Conservation (phyloP, 1,139 yeast species). For the Candida frijolesensis region DNA sequence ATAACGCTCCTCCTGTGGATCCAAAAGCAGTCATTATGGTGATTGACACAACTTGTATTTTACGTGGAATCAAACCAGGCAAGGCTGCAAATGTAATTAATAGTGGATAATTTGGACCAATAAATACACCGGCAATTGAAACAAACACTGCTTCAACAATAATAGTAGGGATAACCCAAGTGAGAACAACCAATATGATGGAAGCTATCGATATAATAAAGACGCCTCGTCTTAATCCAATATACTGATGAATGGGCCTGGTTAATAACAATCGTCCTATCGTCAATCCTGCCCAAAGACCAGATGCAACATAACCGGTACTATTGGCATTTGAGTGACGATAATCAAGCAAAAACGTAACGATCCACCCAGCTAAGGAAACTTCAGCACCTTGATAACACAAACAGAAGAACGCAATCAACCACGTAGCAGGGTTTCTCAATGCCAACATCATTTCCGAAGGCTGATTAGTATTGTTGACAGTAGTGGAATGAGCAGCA, state of each 20-base stretch:
- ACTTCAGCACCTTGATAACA: conserved; percentile 74
- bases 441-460: conserved; percentile 33
- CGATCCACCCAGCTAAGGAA: conserved; percentile 71
- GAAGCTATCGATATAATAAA: conserved; percentile 34
- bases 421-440: conserved; percentile 52
- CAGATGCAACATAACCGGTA: conserved; percentile 68
- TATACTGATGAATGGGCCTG: conserved; percentile 35
- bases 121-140: conserved; percentile 48
- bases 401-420: conserved; percentile 53
- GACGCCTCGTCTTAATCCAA: conserved; percentile 55
- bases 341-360: conserved; percentile 60
- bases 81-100: conserved; percentile 48
- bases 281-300: conserved; percentile 73
- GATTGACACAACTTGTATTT: conserved; percentile 53
- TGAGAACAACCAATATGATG: conserved; percentile 38
- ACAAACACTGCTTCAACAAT: conserved; percentile 48
- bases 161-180: conserved; percentile 49
- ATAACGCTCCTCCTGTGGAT: conserved; percentile 60
- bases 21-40: conserved; percentile 64
- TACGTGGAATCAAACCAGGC: conserved; percentile 49
- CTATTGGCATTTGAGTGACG: conserved; percentile 47
- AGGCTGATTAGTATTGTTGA: conserved; percentile 1
- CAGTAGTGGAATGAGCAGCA: conserved; percentile 4
- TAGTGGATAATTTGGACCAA: conserved; percentile 60
- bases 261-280: conserved; percentile 57